Conservation (phyloP, 371 early-diverging fungal species). For the Rhizopus microsporus region DNA sequence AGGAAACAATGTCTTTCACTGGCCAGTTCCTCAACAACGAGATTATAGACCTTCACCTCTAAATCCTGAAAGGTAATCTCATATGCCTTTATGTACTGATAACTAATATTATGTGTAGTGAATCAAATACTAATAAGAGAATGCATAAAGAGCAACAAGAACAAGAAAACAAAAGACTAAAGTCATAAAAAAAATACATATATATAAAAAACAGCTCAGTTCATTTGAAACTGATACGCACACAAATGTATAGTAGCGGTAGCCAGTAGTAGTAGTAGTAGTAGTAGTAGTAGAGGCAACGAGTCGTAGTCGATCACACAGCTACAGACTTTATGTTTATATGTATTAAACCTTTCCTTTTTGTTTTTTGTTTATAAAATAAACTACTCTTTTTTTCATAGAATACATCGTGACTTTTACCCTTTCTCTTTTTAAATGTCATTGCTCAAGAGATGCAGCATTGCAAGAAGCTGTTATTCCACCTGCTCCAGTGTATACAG, state of each 20-base stretch:
- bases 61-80: slow-evolving; percentile 17
- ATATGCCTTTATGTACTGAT: background rate
- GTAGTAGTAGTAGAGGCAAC: too few relatives aligned
- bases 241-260: too few relatives aligned
- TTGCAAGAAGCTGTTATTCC: background rate
- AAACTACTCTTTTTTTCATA: background rate
- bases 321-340: too few relatives aligned
- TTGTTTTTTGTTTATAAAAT: slow-evolving; percentile 7
- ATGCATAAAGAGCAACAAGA: slow-evolving; percentile 4
- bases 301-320: too few relatives aligned
- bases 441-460: background rate
- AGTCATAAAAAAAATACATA: slow-evolving; percentile 9
- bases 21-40: slow-evolving; percentile 51
- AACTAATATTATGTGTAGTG: background rate
- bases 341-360: background rate
- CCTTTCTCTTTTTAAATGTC: background rate
- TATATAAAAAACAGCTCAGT: too few relatives aligned
- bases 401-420: background rate
- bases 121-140: slow-evolving; percentile 2
- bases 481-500: slow-evolving; percentile 3
- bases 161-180: slow-evolving; percentile 11
- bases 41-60: slow-evolving; percentile 37
- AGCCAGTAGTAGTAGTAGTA: too few relatives aligned
- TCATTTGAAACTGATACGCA: too few relatives aligned
- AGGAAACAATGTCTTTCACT: slow-evolving; percentile 58